These are phyloP conservation scores for Tolypocladium sp. DNA, from an alignment of 2,329 filamentous ascomycete genomes.

Conservation along the genomic window DNA sequence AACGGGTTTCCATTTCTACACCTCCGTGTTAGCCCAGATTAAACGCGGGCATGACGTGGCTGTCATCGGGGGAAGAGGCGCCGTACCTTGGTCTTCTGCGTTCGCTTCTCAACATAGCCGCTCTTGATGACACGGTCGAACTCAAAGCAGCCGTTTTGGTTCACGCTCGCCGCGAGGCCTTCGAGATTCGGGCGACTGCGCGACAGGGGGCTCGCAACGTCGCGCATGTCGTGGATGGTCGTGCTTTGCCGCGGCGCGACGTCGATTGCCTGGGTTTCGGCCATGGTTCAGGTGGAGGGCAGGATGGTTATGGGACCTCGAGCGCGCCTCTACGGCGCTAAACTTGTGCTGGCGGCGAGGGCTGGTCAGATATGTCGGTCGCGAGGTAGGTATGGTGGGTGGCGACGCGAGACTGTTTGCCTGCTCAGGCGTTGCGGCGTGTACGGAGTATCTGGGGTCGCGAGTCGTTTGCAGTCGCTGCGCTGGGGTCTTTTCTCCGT, in stretches of 20 bases:
- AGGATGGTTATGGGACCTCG: not conserved
- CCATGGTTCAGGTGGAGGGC: constrained; percentile 1
- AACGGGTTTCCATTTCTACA: constrained; percentile 78
- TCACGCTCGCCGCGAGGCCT: constrained; percentile 68
- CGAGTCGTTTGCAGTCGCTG: not conserved
- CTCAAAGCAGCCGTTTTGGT: constrained; percentile 90
- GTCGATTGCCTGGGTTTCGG: constrained; percentile 11
- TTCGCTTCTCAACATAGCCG: constrained; percentile 78
- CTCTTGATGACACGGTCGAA: constrained; percentile 91
- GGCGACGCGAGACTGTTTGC: not conserved
- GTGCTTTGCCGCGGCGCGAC: constrained; percentile 1
- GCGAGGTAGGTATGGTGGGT: not conserved
- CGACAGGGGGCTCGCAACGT: constrained; percentile 10
- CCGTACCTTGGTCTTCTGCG: constrained; percentile 82
- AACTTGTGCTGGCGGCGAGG: not conserved
- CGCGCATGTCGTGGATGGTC: constrained; percentile 4
- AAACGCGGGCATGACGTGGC: not conserved
- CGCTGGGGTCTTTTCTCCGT: not conserved
- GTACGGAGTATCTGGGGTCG: not conserved
- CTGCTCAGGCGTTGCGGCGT: not conserved
- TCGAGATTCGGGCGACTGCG: constrained; percentile 35
- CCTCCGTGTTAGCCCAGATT: constrained; percentile 9
- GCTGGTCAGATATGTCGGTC: not conserved
- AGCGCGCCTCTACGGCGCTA: not conserved
- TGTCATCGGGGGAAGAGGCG: constrained; percentile 4